phyloP scores from a whole-genome alignment of 352 stramenopile species.

The Phytophthora lateralis region DNA sequence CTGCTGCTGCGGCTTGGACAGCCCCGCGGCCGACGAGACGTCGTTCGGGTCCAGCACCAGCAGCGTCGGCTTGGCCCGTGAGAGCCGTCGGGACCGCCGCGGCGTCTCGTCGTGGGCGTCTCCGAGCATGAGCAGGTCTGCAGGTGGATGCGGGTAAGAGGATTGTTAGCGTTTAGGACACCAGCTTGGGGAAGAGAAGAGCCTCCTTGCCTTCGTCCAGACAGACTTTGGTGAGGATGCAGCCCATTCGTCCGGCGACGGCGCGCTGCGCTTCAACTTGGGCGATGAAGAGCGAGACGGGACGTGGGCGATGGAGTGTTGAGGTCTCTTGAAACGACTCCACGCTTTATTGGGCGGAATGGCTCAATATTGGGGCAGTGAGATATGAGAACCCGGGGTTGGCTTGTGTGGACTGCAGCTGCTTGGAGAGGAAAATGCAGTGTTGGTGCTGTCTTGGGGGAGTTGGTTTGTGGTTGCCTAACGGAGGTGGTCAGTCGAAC shows the following conservation, averaged over 20 bases:
- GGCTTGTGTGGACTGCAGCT: neutral
- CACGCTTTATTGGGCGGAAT: neutral
- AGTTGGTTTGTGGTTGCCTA: neutral
- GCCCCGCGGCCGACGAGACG: conserved; percentile 19
- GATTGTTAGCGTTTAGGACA: neutral
- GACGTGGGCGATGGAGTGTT: neutral
- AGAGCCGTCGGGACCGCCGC: conserved; percentile 30
- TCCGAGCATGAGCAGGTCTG: conserved; percentile 37
- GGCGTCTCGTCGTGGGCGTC: conserved; percentile 18
- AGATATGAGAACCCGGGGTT: neutral
- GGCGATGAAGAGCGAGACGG: conserved; percentile 12
- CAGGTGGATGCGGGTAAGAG: neutral
- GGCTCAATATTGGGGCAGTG: neutral
- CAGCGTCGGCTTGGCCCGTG: conserved; percentile 47
- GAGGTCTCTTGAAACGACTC: conserved; percentile 3
- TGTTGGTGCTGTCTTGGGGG: neutral
- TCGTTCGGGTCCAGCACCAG: conserved; percentile 32
- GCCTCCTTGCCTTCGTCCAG: conserved; percentile 33
- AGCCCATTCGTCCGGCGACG: conserved; percentile 40
- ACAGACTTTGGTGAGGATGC: conserved; percentile 59
- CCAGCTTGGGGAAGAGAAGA: conserved; percentile 11
- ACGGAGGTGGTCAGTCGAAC: neutral
- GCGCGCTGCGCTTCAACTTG: conserved; percentile 16
- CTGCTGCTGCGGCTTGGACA: conserved; percentile 10
- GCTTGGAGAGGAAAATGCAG: neutral